Percentiles rank a stretch among this genome's conserved stretches.
Evolutionary conservation across 306 rosid genomes (phyloP).

Genomic region (Cicer judaicum): DNA sequence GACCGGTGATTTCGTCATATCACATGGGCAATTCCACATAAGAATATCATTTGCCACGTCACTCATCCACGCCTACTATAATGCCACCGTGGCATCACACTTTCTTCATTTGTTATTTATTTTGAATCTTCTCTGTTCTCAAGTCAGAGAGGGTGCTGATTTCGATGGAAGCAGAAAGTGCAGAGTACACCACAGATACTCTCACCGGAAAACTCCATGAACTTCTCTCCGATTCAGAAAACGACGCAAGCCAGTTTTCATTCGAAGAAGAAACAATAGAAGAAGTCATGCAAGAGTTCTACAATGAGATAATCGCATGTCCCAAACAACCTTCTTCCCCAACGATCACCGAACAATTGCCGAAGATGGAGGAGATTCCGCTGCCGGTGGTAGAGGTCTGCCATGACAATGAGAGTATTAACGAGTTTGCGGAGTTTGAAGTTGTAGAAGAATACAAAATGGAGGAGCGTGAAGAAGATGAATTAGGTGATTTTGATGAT

Average conservation of each 20-base stretch:
- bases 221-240: slow-evolving; percentile 38
- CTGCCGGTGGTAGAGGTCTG: not conserved
- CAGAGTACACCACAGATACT: slow-evolving; percentile 11
- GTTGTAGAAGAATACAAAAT: not conserved
- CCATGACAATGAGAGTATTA: not conserved
- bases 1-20: slow-evolving; percentile 8
- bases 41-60: slow-evolving; percentile 1
- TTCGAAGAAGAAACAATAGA: slow-evolving; percentile 47
- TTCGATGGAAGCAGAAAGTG: not conserved
- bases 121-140: not conserved
- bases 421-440: not conserved
- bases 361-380: not conserved
- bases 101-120: slow-evolving; percentile 3
- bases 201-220: slow-evolving; percentile 37
- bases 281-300: slow-evolving; percentile 50
- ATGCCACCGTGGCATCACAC: slow-evolving; percentile 30
- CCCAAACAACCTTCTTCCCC: not conserved
- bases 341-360: not conserved
- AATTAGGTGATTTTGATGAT: slow-evolving; percentile 12
- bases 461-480: not conserved
- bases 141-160: too few species aligned
- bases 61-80: not conserved
- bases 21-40: not conserved
- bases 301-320: slow-evolving; percentile 43
- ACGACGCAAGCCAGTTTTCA: not conserved